A percentile compares a stretch with the other conserved stretches of the same genome.
phyloP scores from a whole-genome alignment of 148 eudicot genomes.

The Tetragonia tetragonoides region DNA sequence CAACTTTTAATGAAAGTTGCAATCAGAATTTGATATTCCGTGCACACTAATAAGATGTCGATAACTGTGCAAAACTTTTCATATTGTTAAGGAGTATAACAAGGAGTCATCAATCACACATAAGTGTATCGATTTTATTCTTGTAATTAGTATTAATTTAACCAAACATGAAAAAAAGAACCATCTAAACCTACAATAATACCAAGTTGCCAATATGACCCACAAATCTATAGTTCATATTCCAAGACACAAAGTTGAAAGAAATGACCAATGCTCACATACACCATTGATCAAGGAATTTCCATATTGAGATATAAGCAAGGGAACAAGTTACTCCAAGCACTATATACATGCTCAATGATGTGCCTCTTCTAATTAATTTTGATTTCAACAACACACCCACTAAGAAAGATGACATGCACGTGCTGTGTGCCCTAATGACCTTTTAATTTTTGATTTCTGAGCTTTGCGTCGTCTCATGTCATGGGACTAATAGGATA shows the following conservation, averaged over 20 bases:
- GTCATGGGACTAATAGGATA: neutral
- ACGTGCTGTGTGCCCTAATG: slow-evolving; percentile 4
- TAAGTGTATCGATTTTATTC: no score
- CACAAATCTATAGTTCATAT: neutral
- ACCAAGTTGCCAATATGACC: neutral
- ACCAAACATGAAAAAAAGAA: no score
- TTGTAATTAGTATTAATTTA: no score
- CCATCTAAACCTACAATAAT: no score
- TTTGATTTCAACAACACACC: slow-evolving; percentile 11
- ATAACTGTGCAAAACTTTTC: no score
- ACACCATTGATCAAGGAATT: neutral
- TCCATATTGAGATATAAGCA: slow-evolving; percentile 11
- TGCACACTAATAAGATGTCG: no score
- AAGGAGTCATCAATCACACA: no score
- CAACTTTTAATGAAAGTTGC: no score
- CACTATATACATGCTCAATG: slow-evolving; percentile 10
- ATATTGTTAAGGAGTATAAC: no score
- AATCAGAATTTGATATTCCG: no score
- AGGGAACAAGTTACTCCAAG: slow-evolving; percentile 27
- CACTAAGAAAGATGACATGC: slow-evolving; percentile 5
- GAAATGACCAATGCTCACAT: neutral
- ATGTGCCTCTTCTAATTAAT: neutral
- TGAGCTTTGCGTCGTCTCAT: neutral
- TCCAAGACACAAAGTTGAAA: slow-evolving; percentile 2
- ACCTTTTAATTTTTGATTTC: no score